Base-by-base conservation (phyloP, 75 land plant genomes). In the Pinus albicaulis region DNA sequence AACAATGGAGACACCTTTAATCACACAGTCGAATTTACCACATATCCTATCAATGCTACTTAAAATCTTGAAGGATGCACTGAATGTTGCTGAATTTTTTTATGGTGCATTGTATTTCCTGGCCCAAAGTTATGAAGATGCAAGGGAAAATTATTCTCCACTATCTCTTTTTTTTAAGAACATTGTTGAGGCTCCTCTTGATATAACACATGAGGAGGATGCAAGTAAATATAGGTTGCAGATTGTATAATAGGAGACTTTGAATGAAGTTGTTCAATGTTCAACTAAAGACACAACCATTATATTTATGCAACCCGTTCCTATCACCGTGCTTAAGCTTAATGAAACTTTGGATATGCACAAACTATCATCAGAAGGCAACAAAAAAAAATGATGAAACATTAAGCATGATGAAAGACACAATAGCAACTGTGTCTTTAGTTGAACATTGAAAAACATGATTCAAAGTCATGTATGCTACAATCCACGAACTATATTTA, bases 91-190 rank as follows among this genome's bases (percentile, higher is more conserved):
- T n/a, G 91, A 91, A 66, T 89, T 89, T 63, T 93, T 89, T 28
- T 93, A 93, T 82, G 95, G 95, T 59, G 95, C 95, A 26, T 81
- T 93, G 20, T 89, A 93, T 71, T 88, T 80, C 60, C 89, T 93
- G 57, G 91, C 93, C 3, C 93, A 88, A 69, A 93, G 95, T 20
- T 93, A 82, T 75, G 89, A 90, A 75, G 87, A 92, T 53, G 81
- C 77, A 14, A 85, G 76, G 41, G 2, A 83, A 14, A 26, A 41
- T 44, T 76, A 82, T 34, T 84, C 81, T 52, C 34, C 82, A 15
- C 81, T 91, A 13, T 72, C 82, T 12, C 87, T 91, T 34, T 86
- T 66, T 59, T 82, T 89, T 55, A 81, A 65, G 23, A 74, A 80
- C 15, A 87, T 91, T 1, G 80, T 89, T 57, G 26, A 80, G 0